Percentiles rank a stretch among this genome's conserved stretches.
Evolutionary conservation across 805 yeast genomes (phyloP).

Genomic region (Starmerella stigmatis): DNA sequence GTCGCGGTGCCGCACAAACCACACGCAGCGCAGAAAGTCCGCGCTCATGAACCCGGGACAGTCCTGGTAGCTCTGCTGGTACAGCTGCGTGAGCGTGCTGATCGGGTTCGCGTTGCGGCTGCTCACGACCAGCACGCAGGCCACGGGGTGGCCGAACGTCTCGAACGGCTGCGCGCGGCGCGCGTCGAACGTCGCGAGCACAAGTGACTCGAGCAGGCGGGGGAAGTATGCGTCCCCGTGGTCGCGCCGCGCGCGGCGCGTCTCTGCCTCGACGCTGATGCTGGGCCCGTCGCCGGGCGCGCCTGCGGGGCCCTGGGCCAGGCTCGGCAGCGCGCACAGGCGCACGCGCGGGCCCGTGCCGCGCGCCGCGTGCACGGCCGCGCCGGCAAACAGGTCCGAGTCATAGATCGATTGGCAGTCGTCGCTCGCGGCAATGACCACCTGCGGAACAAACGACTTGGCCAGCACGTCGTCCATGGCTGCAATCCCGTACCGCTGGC

Average conservation of each 20-base stretch:
- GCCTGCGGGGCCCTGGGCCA: not conserved
- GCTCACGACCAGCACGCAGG: slow-evolving; percentile 59
- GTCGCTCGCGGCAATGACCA: slow-evolving; percentile 12
- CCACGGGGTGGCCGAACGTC: slow-evolving; percentile 75
- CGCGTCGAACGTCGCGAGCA: slow-evolving; percentile 8
- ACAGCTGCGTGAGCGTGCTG: slow-evolving; percentile 42
- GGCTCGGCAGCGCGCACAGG: slow-evolving; percentile 5
- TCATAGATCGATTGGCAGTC: slow-evolving; percentile 11
- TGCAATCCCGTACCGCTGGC: not conserved
- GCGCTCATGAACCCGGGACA: slow-evolving; percentile 26
- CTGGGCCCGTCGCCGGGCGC: not conserved
- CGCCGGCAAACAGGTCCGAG: not conserved
- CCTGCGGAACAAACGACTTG: slow-evolving; percentile 10
- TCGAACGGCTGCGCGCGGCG: slow-evolving; percentile 46
- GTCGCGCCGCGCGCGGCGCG: not conserved
- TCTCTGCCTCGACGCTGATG: not conserved
- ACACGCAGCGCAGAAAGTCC: slow-evolving; percentile 17
- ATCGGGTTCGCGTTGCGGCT: slow-evolving; percentile 50
- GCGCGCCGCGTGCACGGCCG: not conserved
- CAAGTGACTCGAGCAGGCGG: not conserved
- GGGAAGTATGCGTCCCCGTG: not conserved
- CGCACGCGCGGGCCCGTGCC: slow-evolving; percentile 3
- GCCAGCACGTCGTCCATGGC: slow-evolving; percentile 10
- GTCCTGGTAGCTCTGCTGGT: slow-evolving; percentile 37
- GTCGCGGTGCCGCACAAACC: slow-evolving; percentile 4